These are phyloP conservation scores for Penicillium atrosanguineum DNA, from an alignment of 495 filamentous ascomycete species.

Conservation along the genomic window DNA sequence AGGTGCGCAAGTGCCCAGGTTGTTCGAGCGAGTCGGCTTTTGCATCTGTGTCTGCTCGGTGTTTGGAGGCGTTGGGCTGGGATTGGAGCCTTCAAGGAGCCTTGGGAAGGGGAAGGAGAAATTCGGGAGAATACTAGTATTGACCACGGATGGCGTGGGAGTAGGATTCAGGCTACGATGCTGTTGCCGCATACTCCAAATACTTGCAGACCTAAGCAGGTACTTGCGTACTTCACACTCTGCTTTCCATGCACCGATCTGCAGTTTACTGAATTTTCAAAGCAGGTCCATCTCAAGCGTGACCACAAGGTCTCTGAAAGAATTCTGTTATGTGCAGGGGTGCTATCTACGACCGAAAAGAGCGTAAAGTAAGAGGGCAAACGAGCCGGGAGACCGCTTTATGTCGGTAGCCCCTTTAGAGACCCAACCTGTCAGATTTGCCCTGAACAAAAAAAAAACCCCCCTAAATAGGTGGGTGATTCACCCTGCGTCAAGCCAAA, in stretches of 20 bases:
- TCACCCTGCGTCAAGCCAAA: slow-evolving; percentile 12
- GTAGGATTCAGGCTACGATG: too few relatives aligned
- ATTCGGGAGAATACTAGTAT: neutral
- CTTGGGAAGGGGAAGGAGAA: neutral
- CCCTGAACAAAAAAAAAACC: neutral
- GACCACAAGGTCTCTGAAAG: slow-evolving; percentile 7
- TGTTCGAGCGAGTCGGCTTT: neutral
- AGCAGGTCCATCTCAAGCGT: slow-evolving; percentile 6
- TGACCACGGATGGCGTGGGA: too few relatives aligned
- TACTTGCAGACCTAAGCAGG: neutral
- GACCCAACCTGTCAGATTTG: slow-evolving; percentile 14
- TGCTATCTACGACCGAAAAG: slow-evolving; percentile 12
- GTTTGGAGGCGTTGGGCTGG: neutral
- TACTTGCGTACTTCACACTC: neutral
- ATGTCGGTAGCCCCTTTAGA: neutral
- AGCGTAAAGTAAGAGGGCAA: neutral
- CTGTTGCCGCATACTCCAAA: neutral
- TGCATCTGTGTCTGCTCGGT: neutral
- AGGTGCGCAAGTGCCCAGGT: neutral
- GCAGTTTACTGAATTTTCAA: neutral
- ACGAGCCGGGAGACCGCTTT: neutral
- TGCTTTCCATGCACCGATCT: neutral
- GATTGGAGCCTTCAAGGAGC: neutral
- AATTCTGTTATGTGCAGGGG: neutral
- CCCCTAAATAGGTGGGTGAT: slow-evolving; percentile 6